Evolutionary conservation across 805 yeast species (phyloP).

Genomic region (Phaffomyces antillensis): DNA sequence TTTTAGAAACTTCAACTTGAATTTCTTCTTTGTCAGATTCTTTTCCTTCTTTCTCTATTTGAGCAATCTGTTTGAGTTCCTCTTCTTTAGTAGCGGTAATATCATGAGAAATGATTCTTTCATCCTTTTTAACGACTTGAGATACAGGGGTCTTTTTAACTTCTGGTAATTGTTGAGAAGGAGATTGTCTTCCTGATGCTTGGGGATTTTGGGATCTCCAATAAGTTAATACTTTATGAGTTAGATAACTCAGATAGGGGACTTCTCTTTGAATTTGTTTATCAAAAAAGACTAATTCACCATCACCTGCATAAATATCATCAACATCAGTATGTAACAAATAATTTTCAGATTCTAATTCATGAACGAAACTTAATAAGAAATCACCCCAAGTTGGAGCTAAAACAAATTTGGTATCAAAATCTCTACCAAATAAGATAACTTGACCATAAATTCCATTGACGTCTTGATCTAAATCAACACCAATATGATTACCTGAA

Average conservation of each 20-base stretch:
- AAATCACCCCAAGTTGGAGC: slow-evolving; percentile 91
- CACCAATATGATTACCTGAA: slow-evolving; percentile 85
- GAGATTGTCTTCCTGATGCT: neutral
- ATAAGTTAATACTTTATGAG: slow-evolving; percentile 25
- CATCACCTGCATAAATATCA: slow-evolving; percentile 65
- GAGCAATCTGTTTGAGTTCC: slow-evolving; percentile 1
- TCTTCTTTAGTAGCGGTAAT: slow-evolving; percentile 7
- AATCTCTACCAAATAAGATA: slow-evolving; percentile 89
- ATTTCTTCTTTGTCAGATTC: neutral
- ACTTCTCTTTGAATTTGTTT: slow-evolving; percentile 43
- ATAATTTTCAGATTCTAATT: slow-evolving; percentile 79
- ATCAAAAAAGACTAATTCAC: slow-evolving; percentile 66
- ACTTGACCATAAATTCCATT: slow-evolving; percentile 85
- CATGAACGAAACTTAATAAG: slow-evolving; percentile 74
- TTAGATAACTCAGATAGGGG: slow-evolving; percentile 33
- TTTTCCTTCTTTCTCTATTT: neutral
- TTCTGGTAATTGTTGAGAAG: neutral
- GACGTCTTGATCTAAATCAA: slow-evolving; percentile 80
- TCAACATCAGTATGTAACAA: slow-evolving; percentile 55
- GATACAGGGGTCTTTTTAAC: slow-evolving; percentile 5
- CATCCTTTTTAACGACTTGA: slow-evolving; percentile 13
- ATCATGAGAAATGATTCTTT: slow-evolving; percentile 18
- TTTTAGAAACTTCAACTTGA: neutral
- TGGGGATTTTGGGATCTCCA: slow-evolving; percentile 14
- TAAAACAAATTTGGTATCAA: slow-evolving; percentile 79